Base-by-base conservation (phyloP, 352 stramenopile genomes). In the Phytophthora tubulina region DNA sequence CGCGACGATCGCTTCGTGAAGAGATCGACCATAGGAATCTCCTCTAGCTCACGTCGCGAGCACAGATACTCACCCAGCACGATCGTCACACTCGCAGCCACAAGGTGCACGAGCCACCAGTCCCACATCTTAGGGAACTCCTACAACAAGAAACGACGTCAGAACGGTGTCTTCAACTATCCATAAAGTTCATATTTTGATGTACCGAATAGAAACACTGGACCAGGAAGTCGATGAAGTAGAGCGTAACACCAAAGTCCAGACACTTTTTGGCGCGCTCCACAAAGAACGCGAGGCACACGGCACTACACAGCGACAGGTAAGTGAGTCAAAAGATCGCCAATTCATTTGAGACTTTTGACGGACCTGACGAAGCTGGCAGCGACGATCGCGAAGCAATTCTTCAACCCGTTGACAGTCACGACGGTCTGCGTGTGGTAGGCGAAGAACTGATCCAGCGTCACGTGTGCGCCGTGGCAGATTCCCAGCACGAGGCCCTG, bases 191-290 rank as follows among this genome's bases (percentile, higher is more conserved):
- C 3, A 30, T 11, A 55, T 30, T 11, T 30, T 21, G 3, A 68
- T 75, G 30, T 41, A 96, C 89, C 72, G 81, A 90, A 78, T 97
- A 97, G 72, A 95, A 91, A 52, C 81, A 88, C 64, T 93, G 88
- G 14, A 82, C 67, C 27, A 96, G 63, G 38, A 97, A 79, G 64
- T 97, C 89, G 38, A 97, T 79, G 63, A 96, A 93, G 75, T 95
- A 96, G 44, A 95, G 86, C 58, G 91, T 96, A 39, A 96, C 84
- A 52, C 90, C 91, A 85, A 97, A 97, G 75, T 97, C 91, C 57
- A 97, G 80, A 53, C 91, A 97, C 69, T 97, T 97, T 56, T 97
- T 97, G 42, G 91, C 88, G 27, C 91, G 86, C 74, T 97, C 91
- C 33, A 97, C 88, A 48, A 97, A 94, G 21, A 96, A 39, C 41